Evolutionary conservation across 1,284 basidiomycete species (phyloP), one percentile per base, ranked within the genome.

Genomic region (Leccinum huronense): DNA sequence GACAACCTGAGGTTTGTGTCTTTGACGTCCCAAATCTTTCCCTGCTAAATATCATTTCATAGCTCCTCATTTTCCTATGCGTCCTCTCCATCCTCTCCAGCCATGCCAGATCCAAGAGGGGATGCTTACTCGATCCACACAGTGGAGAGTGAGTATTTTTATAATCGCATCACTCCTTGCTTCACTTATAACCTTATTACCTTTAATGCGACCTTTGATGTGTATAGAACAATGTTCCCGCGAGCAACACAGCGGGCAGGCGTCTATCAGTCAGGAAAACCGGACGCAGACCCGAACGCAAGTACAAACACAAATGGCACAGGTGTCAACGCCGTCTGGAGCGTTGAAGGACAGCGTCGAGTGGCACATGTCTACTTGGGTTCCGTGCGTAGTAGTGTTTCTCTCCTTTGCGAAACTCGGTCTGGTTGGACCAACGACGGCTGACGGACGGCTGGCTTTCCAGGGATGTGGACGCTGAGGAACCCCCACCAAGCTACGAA

Each of bases 401-500:
- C 19, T 9, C 14, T 38, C 38, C 53, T 14, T 11, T 30, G 30
- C 7, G 9, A 54, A 5, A 30, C 23, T 30, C 14, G 19, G 27
- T 30, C 5, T 16, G 31, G 14, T 54, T 48, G 45, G 30, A 54
- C 45, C n/a, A 48, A 13, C 19, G 19, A 48, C 11, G 19, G 45
- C 19, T 48, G 19, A 45, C n/a, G 42, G 42, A 10, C 2, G 42
- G n/a, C 42, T 45, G 42, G 45, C 10, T 48, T 48, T 48, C 19
- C 45, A 48, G 45, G 45, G 19, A 23, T 48, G 11, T 7, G 11
- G 62, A 63, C 19, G 27, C 16, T 8, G 54, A 62, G 6, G 63
- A 62, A 19, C 59, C 60, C 45, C 63, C 63, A 5, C 70, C 63
- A n/a, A 70, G 62, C 30, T 68, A 70, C 11, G n/a, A 72, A 27